A percentile compares a stretch with the other conserved stretches of the same genome.
Evolutionary conservation across 768 basidiomycete genomes (phyloP).

Genomic region (Calocybe cyanea): DNA sequence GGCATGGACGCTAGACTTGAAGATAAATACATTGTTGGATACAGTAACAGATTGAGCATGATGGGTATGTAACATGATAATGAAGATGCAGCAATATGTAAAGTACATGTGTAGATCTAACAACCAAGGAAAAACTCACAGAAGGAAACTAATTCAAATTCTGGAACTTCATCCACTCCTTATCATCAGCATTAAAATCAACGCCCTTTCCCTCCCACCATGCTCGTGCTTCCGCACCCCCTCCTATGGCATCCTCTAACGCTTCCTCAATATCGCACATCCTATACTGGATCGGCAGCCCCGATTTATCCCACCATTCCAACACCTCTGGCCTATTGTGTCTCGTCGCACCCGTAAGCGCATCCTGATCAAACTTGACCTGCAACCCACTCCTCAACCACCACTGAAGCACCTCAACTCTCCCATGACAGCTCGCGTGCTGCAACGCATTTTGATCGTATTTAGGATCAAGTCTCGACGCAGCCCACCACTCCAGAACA

Average conservation of each 20-base stretch:
- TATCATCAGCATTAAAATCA: constrained; percentile 79
- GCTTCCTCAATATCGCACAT: constrained; percentile 93
- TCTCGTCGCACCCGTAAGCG: constrained; percentile 73
- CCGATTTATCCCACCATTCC: constrained; percentile 85
- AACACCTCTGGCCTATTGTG: constrained; percentile 79
- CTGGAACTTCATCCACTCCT: constrained; percentile 86
- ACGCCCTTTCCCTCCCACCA: constrained; percentile 86
- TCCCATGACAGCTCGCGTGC: constrained; percentile 76
- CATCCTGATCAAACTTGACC: constrained; percentile 77
- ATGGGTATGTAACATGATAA: too few relatives aligned
- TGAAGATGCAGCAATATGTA: too few relatives aligned
- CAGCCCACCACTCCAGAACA: constrained; percentile 83
- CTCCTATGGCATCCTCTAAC: constrained; percentile 80
- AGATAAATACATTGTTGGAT: too few relatives aligned
- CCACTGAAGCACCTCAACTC: constrained; percentile 78
- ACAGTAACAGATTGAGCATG: too few relatives aligned
- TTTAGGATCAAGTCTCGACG: constrained; percentile 71
- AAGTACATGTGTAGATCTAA: too few relatives aligned
- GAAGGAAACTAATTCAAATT: constrained; percentile 51
- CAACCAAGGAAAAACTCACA: constrained; percentile 20
- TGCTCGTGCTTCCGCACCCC: constrained; percentile 66
- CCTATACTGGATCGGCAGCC: constrained; percentile 77
- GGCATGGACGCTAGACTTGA: too few relatives aligned
- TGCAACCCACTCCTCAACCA: constrained; percentile 78
- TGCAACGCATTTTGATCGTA: constrained; percentile 76